Evolutionary conservation across 2,329 filamentous ascomycete genomes (phyloP), one percentile per base, ranked within the genome.

Genomic region (Colletotrichum kahawae): DNA sequence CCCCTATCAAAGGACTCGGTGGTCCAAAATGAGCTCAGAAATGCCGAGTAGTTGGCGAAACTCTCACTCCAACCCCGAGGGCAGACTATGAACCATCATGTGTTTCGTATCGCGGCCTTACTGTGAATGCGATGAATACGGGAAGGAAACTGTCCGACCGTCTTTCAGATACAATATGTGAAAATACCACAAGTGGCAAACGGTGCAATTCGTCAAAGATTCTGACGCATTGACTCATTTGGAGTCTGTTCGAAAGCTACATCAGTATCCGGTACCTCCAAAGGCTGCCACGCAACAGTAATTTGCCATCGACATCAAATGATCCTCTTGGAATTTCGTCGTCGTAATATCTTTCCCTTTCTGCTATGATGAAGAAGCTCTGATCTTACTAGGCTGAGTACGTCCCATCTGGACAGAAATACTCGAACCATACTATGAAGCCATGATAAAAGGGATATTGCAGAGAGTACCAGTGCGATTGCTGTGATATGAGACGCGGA

Each of bases 201-300:
- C 3, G 2, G 21, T 12, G 1, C 18, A 13, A 5, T 5, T 48
- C 2, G 13, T 48, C n/a, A n/a, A 48, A 48, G 5, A n/a, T 48
- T 9, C 43, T 7, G 10, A n/a, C 5, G 5, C 1, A 3, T 10
- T 48, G 1, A 48, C 18, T n/a, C 1, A 48, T 2, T 2, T 0
- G 3, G 0, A 48, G 1, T 48, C 10, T 48, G 5, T 13, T 48
- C 43, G 5, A 21, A 48, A 48, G 3, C 43, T 18, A 21, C n/a
- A 48, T 48, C n/a, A 48, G 0, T 13, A 21, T 48, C 43, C 1
- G 43, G 18, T 0, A 2, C 1, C 12, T 48, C 43, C 43, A 9
- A 4, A 48, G 18, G 43, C 1, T 1, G 1, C 12, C 18, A 9
- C 9, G 18, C 43, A 48, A 7, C 18, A n/a, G 3, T 21, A 4